These are phyloP conservation scores for Chenopodium suecicum DNA, from an alignment of 148 eudicot genomes.

Conservation along the genomic window DNA sequence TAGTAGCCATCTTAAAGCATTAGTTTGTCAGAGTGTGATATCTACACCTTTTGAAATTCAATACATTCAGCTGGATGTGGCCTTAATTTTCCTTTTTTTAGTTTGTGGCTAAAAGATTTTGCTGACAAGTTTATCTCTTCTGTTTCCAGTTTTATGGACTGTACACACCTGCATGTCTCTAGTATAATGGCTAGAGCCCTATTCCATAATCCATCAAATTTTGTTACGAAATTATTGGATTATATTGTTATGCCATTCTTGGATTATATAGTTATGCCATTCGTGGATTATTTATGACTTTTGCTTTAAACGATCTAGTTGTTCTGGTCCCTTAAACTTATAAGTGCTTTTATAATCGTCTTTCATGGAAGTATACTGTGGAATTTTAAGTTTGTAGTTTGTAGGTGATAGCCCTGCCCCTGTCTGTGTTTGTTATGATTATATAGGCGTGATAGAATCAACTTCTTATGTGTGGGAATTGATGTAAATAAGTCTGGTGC, in stretches of 20 bases:
- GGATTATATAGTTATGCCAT: background rate
- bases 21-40: background rate
- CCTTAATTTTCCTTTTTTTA: background rate
- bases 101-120: background rate
- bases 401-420: background rate
- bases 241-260: background rate
- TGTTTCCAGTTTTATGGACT: background rate
- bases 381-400: background rate
- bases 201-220: background rate
- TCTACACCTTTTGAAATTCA: background rate
- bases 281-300: background rate
- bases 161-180: background rate
- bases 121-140: background rate
- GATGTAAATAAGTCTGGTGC: slow-evolving; percentile 6
- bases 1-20: background rate
- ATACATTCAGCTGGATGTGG: background rate
- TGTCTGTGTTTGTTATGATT: background rate
- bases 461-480: background rate
- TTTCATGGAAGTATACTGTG: background rate
- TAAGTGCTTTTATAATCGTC: background rate
- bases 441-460: background rate
- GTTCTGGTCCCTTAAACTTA: background rate
- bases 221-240: background rate
- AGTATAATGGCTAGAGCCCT: background rate
- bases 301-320: background rate